Evolutionary conservation across 257 asterid genomes (phyloP).

Genomic region (Nicotiana otophora): DNA sequence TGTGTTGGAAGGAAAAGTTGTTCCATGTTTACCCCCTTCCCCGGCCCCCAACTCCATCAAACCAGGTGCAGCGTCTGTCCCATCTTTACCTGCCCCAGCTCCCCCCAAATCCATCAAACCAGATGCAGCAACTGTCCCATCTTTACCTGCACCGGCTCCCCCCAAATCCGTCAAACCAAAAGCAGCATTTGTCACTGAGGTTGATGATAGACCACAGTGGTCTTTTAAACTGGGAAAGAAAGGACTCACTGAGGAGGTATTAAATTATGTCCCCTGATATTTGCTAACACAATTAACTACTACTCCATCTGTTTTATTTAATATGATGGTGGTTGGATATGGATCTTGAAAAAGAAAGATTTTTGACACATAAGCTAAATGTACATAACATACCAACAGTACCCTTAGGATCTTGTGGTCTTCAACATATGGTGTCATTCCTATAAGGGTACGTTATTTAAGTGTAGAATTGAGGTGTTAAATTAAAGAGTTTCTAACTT

Average conservation of each 20-base stretch:
- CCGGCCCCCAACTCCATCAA: constrained; percentile 1
- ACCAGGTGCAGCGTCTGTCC: constrained; percentile 9
- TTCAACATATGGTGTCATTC: not conserved
- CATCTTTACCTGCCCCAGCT: constrained; percentile 12
- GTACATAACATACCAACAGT: not conserved
- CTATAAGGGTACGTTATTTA: not conserved
- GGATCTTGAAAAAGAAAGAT: not conserved
- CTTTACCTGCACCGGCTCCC: not conserved
- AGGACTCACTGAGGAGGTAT: constrained; percentile 51
- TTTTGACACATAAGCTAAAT: not conserved
- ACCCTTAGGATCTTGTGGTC: not conserved
- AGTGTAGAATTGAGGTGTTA: not conserved
- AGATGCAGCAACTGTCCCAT: not conserved
- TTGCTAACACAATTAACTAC: not conserved
- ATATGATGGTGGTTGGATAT: not conserved
- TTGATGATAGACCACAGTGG: constrained; percentile 38
- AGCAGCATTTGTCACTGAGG: constrained; percentile 15
- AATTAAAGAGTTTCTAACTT: not conserved
- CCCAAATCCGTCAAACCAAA: constrained; percentile 23
- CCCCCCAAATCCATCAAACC: constrained; percentile 10
- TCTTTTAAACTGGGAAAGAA: constrained; percentile 34
- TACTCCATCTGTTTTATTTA: not conserved
- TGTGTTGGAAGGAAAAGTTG: constrained; percentile 36
- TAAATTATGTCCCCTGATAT: not conserved
- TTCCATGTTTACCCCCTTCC: constrained; percentile 13